phyloP scores from a whole-genome alignment of 495 filamentous ascomycete species.

The Penicillium cataractarum region DNA sequence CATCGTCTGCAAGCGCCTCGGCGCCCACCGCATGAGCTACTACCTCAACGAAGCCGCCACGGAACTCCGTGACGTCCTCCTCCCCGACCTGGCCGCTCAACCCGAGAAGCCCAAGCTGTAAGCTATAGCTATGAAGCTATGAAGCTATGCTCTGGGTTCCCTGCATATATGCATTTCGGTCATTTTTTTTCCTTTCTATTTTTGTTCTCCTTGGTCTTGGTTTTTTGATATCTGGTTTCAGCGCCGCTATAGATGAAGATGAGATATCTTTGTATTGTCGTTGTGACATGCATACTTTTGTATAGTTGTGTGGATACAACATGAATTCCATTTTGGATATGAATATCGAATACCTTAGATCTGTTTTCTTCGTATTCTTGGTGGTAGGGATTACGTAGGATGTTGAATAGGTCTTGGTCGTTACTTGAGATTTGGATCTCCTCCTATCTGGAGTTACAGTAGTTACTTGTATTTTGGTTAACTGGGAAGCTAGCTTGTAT shows the following conservation, averaged over 20 bases:
- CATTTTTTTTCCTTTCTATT: constrained; percentile 6
- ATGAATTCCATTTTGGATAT: constrained; percentile 1
- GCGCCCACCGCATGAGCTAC: constrained; percentile 90
- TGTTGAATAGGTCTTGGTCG: no score
- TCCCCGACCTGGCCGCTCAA: constrained; percentile 77
- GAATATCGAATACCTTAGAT: not conserved
- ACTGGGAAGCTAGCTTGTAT: no score
- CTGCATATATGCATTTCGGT: constrained; percentile 8
- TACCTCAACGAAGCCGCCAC: constrained; percentile 91
- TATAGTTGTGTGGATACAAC: constrained; percentile 14
- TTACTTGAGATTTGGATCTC: no score
- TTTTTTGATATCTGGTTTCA: constrained; percentile 9
- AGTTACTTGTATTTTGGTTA: no score
- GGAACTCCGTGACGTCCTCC: constrained; percentile 85
- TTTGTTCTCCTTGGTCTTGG: not conserved
- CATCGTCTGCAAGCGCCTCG: constrained; percentile 91
- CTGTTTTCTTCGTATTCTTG: not conserved
- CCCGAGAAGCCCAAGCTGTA: constrained; percentile 84
- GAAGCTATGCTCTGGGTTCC: not conserved
- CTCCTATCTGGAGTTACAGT: no score
- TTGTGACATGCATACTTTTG: constrained; percentile 9
- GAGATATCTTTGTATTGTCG: constrained; percentile 13
- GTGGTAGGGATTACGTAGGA: not conserved
- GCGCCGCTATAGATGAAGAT: constrained; percentile 23
- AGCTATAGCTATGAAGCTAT: not conserved